Evolutionary conservation across 2,329 filamentous ascomycete genomes (phyloP).

Genomic region (Arthrobotrys conoides): DNA sequence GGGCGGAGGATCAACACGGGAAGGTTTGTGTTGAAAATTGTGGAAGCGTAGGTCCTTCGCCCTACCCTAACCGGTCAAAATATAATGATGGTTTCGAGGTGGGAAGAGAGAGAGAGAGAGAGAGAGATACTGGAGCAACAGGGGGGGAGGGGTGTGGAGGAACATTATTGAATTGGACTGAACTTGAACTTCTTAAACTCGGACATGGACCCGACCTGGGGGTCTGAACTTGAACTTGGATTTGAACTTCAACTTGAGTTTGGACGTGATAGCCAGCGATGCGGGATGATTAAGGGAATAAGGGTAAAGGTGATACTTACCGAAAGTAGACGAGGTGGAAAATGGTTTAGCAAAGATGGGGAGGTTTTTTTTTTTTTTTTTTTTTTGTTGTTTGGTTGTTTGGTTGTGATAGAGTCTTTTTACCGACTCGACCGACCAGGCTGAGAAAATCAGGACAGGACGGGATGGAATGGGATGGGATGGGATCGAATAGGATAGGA

Average conservation of each 20-base stretch:
- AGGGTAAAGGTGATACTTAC: constrained; percentile 60
- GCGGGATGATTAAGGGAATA: background rate
- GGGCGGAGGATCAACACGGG: constrained; percentile 18
- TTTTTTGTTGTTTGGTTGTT: too few relatives aligned
- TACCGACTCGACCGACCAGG: constrained; percentile 24
- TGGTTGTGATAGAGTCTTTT: constrained; percentile 5
- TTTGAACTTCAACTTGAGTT: background rate
- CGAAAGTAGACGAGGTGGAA: constrained; percentile 59
- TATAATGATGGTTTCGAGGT: background rate
- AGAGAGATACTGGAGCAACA: background rate
- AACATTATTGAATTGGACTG: background rate
- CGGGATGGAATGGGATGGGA: constrained; percentile 24
- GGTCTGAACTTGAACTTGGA: background rate
- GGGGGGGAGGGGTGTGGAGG: background rate
- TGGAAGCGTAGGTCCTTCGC: background rate
- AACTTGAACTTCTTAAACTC: background rate
- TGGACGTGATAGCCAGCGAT: background rate
- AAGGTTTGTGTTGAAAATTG: constrained; percentile 13
- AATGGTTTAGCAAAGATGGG: constrained; percentile 69
- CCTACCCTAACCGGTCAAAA: background rate
- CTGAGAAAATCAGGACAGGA: constrained; percentile 5
- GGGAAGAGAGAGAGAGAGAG: background rate
- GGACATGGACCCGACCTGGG: too few relatives aligned
- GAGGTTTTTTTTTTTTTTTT: constrained; percentile 22
- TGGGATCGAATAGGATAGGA: constrained; percentile 8